Percentiles rank a stretch among this genome's conserved stretches.
Evolutionary conservation across 805 yeast species (phyloP).

Genomic region (Wickerhamomyces ciferrii): DNA sequence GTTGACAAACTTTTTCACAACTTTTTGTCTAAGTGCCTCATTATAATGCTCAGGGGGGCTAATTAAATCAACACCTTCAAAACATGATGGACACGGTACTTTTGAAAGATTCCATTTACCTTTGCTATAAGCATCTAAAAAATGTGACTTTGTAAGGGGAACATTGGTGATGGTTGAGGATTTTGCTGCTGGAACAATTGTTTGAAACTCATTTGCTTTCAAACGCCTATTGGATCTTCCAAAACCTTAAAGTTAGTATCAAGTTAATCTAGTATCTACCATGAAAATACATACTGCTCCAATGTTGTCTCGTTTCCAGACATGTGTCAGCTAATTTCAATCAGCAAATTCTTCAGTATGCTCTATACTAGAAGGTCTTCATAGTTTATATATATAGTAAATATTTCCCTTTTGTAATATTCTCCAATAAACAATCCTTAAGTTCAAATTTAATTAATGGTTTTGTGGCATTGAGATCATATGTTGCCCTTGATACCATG

Average conservation of each 20-base stretch:
- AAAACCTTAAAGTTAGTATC: not conserved
- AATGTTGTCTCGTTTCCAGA: not conserved
- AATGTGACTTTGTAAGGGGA: constrained; percentile 45
- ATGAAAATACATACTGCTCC: too few species aligned
- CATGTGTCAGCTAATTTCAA: too few species aligned
- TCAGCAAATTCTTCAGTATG: too few species aligned
- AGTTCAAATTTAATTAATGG: too few species aligned
- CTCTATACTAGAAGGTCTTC: too few species aligned
- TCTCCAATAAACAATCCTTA: too few species aligned
- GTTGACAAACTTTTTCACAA: constrained; percentile 34
- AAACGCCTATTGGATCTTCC: constrained; percentile 1
- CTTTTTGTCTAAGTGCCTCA: constrained; percentile 40
- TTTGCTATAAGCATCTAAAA: constrained; percentile 48
- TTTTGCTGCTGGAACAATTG: constrained; percentile 6
- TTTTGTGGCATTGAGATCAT: too few species aligned
- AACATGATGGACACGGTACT: constrained; percentile 52
- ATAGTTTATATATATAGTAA: too few species aligned
- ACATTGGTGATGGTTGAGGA: constrained; percentile 15
- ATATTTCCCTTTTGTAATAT: too few species aligned
- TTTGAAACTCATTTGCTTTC: constrained; percentile 4
- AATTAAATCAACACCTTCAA: constrained; percentile 40
- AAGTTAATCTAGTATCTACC: too few species aligned
- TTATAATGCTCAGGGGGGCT: constrained; percentile 55
- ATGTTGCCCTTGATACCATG: too few species aligned
- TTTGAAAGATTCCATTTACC: constrained; percentile 53